phyloP scores from a whole-genome alignment of 306 rosid species.

The Heteromeles arbutifolia region DNA sequence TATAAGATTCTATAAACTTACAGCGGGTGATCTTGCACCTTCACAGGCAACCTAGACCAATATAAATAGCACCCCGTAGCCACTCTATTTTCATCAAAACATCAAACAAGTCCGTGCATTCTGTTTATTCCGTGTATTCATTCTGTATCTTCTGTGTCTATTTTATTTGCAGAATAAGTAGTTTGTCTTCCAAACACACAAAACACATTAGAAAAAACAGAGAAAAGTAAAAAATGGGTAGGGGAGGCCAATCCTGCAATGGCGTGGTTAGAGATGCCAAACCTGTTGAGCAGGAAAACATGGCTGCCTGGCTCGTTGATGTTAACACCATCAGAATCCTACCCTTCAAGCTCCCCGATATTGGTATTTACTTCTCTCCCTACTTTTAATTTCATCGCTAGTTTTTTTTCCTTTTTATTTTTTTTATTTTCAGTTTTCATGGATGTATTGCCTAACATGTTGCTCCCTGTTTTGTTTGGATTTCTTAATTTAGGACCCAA shows the following conservation, averaged over 20 bases:
- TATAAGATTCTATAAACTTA: neutral
- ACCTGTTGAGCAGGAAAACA: neutral
- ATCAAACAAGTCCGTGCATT: neutral
- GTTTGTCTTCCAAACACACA: neutral
- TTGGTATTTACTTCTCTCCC: neutral
- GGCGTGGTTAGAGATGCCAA: neutral
- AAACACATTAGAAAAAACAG: too few species aligned
- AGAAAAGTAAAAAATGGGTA: neutral
- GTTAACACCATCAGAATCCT: neutral
- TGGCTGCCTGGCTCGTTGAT: neutral
- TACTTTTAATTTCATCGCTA: neutral
- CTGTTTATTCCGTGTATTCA: neutral
- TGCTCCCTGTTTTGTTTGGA: neutral
- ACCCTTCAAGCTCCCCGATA: neutral
- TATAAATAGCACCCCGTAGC: neutral
- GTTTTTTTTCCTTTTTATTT: neutral
- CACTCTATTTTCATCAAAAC: neutral
- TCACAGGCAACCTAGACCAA: neutral
- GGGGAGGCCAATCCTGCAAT: neutral
- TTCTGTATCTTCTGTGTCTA: neutral
- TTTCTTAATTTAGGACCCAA: neutral
- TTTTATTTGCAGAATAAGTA: neutral
- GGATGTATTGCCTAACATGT: neutral
- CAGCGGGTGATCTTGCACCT: neutral
- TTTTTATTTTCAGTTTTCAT: neutral